These are phyloP conservation scores for Trichoderma reesei DNA, from an alignment of 495 filamentous ascomycete genomes.

Conservation along the genomic window DNA sequence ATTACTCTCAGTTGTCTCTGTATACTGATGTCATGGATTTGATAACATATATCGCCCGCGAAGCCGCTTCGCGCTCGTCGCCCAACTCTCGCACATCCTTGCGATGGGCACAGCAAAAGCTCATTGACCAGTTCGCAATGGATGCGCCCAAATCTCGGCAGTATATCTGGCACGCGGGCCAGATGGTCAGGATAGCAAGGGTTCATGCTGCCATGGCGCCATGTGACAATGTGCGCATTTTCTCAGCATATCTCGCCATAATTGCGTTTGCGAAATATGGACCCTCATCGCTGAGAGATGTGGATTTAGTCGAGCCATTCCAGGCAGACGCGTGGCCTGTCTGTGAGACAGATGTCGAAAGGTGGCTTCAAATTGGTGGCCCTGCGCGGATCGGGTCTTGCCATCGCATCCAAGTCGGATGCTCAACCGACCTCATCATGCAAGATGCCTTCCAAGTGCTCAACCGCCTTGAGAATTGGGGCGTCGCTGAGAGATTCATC, in stretches of 20 bases:
- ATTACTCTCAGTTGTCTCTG: background rate
- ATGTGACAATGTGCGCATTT: background rate
- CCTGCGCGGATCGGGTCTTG: background rate
- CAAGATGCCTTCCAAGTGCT: background rate
- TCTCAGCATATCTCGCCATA: background rate
- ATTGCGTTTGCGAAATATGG: background rate
- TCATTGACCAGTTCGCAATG: background rate
- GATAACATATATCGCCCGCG: background rate
- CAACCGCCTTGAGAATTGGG: background rate
- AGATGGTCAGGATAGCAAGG: background rate
- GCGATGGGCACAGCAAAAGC: background rate
- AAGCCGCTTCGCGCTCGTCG: background rate
- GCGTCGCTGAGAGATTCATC: background rate
- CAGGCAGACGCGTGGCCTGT: background rate
- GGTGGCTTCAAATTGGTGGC: background rate
- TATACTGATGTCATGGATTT: background rate
- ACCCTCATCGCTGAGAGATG: background rate
- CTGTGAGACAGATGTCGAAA: background rate
- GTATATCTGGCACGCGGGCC: background rate
- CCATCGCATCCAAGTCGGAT: background rate
- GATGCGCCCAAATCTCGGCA: background rate
- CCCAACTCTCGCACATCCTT: background rate
- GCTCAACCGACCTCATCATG: background rate
- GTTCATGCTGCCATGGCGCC: background rate
- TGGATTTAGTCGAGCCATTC: background rate